Conservation (phyloP, 1,139 yeast species). For the Hansenula anomala region DNA sequence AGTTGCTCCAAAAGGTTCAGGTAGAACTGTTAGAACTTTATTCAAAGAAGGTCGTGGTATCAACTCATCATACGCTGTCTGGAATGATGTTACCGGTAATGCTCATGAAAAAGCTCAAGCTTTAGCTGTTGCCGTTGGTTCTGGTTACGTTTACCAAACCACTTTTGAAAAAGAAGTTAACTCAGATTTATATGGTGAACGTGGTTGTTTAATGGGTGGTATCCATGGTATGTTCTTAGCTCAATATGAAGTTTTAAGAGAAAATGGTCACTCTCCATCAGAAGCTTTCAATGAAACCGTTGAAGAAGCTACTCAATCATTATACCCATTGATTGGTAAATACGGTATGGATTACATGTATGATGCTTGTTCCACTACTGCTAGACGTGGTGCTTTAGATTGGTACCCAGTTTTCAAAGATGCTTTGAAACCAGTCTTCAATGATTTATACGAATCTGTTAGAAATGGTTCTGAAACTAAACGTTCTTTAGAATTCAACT, state of each 20-base stretch:
- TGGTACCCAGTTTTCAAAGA: conserved; percentile 99
- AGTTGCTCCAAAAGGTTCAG: conserved; percentile 99
- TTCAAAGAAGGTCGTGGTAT: conserved; percentile 99
- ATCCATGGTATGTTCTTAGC: conserved; percentile 99
- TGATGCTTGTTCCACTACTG: conserved; percentile 99
- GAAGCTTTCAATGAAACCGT: conserved; percentile 99
- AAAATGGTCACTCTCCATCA: conserved; percentile 98
- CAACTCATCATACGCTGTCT: conserved; percentile 98
- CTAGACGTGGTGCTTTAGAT: conserved; percentile 99
- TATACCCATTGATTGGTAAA: conserved; percentile 97
- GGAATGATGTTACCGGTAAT: conserved; percentile 98
- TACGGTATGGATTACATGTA: conserved; percentile 99
- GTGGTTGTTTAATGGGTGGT: conserved; percentile 99
- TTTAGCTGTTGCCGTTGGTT: conserved; percentile 97
- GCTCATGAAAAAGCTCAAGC: conserved; percentile 99
- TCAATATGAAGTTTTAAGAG: conserved; percentile 99
- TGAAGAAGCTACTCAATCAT: conserved; percentile 99
- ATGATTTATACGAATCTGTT: conserved; percentile 91
- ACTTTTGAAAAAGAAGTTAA: conserved; percentile 98
- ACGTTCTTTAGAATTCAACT: conserved; percentile 97
- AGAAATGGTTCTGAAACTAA: conserved; percentile 96
- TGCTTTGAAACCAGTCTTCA: conserved; percentile 97
- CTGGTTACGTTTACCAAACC: conserved; percentile 99
- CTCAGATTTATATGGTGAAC: conserved; percentile 99
- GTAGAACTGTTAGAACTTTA: conserved; percentile 98